Evolutionary conservation across 495 filamentous ascomycete species (phyloP).

Genomic region (Aspergillus avenaceus): DNA sequence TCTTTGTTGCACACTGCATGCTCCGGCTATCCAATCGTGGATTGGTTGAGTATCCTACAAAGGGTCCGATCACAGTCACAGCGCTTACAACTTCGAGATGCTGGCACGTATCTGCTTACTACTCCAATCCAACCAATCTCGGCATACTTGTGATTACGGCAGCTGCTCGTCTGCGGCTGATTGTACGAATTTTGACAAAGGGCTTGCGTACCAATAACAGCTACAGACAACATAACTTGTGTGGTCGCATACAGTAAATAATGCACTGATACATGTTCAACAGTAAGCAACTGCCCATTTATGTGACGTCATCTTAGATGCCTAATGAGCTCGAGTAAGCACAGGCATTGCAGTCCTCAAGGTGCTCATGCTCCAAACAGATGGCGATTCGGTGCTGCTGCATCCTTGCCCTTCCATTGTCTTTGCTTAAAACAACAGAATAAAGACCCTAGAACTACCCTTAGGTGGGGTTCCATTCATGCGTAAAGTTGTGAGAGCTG

Average conservation of each 20-base stretch:
- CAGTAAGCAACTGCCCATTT: neutral
- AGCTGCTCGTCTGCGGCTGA: neutral
- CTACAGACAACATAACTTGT: neutral
- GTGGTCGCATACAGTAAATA: neutral
- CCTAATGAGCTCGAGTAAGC: neutral
- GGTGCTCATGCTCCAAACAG: too few relatives aligned
- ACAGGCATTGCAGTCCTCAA: neutral
- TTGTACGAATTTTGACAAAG: neutral
- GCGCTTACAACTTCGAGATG: neutral
- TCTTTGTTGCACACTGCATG: neutral
- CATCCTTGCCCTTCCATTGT: too few relatives aligned
- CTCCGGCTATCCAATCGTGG: neutral
- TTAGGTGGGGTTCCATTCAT: too few relatives aligned
- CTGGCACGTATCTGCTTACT: neutral
- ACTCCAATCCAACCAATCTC: neutral
- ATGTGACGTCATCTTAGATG: neutral
- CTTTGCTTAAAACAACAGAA: too few relatives aligned
- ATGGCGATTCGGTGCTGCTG: neutral
- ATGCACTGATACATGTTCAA: neutral
- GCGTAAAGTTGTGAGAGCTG: too few relatives aligned
- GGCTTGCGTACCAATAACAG: neutral
- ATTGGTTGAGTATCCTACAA: neutral
- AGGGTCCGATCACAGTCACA: neutral
- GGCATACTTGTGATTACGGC: neutral
- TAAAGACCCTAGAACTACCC: too few relatives aligned